Evolutionary conservation across 2,329 filamentous ascomycete species (phyloP), one percentile per base, ranked within the genome.

Genomic region (Metarhizium anisopliae): DNA sequence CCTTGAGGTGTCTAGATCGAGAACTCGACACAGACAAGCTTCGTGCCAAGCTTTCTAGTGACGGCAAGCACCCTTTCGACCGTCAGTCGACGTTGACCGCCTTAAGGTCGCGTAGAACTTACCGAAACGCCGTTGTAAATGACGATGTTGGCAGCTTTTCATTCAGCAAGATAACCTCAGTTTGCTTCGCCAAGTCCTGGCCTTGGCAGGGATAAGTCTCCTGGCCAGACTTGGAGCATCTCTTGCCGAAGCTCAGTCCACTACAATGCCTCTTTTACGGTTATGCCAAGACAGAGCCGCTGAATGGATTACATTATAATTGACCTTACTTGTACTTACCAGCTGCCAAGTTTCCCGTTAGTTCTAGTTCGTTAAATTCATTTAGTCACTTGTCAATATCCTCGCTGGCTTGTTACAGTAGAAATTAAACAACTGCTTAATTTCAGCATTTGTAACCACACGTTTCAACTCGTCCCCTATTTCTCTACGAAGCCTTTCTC

Each of bases 91-190:
- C 32, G 47, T 60, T 60, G 20, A 54, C 38, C 13, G 55, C 55
- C 43, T 56, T 50, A 13, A 60, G 55, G 52, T 38, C 5, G 47
- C 52, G 20, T 53, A 60, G 49, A 40, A 38, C 35, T 59, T 56
- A 59, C 57, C 7, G 50, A 50, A 4, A 55, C 55, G 10, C 59
- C 59, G 14, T 56, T 60, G 16, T 60, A 57, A 38, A 60, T 57
- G 20, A 60, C 50, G 29, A 51, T 32, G 35, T 53, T 45, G 42
- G 55, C 50, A 3, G 45, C 38, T 2, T 40, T 47, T 3, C 43
- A n/a, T 16, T 57, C 53, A 43, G 13, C 6, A 6, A 45, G 20
- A 35, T 6, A 35, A 18, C 18, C 4, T 47, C 53, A 55, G 8
- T 50, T 29, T 20, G 29, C 6, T 30, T 14, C 3, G 14, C 13